Evolutionary conservation across 78 protist species (phyloP).

Genomic region (Planoprotostelium fungivorum): DNA sequence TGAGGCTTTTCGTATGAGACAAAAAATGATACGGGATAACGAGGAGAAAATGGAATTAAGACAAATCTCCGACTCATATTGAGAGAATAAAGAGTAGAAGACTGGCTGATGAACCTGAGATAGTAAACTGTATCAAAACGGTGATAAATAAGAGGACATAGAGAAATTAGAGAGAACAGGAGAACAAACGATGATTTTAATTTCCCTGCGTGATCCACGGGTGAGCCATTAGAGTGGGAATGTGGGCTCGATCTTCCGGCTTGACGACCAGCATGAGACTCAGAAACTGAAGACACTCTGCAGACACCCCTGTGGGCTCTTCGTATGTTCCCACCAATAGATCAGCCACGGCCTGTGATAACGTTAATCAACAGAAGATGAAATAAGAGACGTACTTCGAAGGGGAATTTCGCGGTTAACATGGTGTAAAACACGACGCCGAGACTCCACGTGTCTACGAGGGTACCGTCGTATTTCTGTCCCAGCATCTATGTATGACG

Average conservation of each 20-base stretch:
- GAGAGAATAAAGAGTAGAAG: too few species aligned
- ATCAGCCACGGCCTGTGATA: not conserved
- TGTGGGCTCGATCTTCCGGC: not conserved
- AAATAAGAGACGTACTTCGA: not conserved
- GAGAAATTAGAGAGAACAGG: too few species aligned
- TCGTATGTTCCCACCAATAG: not conserved
- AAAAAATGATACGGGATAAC: too few species aligned
- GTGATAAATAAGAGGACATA: too few species aligned
- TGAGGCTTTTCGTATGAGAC: too few species aligned
- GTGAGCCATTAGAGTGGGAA: not conserved
- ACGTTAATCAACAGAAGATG: not conserved
- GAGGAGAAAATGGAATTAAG: too few species aligned
- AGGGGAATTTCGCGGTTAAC: not conserved
- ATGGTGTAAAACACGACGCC: conserved; percentile 50
- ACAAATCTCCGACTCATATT: too few species aligned
- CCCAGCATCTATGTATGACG: conserved; percentile 15
- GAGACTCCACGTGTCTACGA: conserved; percentile 65
- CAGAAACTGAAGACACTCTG: not conserved
- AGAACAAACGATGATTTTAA: too few species aligned
- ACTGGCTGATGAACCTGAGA: too few species aligned
- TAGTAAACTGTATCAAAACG: too few species aligned
- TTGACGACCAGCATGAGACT: not conserved
- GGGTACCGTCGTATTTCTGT: conserved; percentile 56
- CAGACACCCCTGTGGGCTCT: not conserved
- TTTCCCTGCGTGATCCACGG: not conserved